These are phyloP conservation scores for Crithidia fasciculata DNA, from an alignment of 208 protist species.

Conservation along the genomic window DNA sequence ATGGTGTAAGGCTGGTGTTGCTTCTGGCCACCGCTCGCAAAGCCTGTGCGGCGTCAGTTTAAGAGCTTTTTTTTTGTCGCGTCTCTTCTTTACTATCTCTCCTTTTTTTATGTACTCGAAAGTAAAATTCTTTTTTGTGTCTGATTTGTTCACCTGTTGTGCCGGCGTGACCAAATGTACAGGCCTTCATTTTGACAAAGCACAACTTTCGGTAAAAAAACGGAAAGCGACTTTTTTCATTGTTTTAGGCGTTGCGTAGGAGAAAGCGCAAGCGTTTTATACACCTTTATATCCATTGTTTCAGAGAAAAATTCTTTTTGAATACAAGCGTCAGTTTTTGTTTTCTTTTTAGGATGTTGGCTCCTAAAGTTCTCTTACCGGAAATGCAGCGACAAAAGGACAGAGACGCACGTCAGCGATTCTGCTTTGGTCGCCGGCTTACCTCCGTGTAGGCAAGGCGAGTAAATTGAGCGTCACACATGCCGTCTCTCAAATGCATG, in stretches of 20 bases:
- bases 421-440: too few species aligned
- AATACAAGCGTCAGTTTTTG: background rate
- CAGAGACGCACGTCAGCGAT: too few species aligned
- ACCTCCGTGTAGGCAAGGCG: too few species aligned
- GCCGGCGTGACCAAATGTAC: background rate
- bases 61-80: background rate
- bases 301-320: background rate
- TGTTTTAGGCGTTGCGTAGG: background rate
- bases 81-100: background rate
- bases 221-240: background rate
- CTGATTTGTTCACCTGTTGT: background rate
- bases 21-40: background rate
- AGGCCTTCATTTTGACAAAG: slow-evolving; percentile 3
- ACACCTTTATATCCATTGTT: background rate
- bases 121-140: background rate
- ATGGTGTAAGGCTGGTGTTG: slow-evolving; percentile 1
- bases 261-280: background rate
- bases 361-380: too few species aligned
- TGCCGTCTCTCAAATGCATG: too few species aligned
- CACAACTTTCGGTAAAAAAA: background rate
- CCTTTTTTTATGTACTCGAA: background rate
- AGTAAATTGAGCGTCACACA: too few species aligned
- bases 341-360: too few species aligned
- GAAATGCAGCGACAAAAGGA: too few species aligned
- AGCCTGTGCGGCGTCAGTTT: background rate